Conservation (phyloP, 805 yeast genomes). For the Wickerhamomyces silvicola region DNA sequence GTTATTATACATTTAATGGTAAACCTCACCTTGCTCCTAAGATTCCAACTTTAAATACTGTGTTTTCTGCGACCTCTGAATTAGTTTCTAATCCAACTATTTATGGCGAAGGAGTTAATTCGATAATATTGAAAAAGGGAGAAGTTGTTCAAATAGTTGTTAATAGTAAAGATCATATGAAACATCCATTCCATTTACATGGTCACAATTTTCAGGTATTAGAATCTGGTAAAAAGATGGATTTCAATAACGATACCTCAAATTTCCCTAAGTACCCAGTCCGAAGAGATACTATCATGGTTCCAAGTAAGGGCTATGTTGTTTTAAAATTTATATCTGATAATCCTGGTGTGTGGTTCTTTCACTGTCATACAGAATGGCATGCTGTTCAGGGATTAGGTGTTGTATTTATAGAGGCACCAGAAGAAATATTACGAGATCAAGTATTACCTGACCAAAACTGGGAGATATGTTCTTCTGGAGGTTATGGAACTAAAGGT, state of each 20-base stretch:
- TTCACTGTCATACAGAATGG: constrained; percentile 90
- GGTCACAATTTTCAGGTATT: constrained; percentile 67
- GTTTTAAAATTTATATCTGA: constrained; percentile 69
- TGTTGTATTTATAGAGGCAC: constrained; percentile 63
- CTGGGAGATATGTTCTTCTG: constrained; percentile 39
- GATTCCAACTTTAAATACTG: constrained; percentile 64
- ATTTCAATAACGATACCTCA: constrained; percentile 16
- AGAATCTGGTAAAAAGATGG: constrained; percentile 37
- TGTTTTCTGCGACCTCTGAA: constrained; percentile 45
- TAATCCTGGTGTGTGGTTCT: constrained; percentile 91
- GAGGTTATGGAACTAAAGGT: constrained; percentile 44
- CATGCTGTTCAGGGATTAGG: constrained; percentile 80
- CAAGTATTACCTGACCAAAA: constrained; percentile 39
- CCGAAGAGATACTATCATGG: constrained; percentile 66
- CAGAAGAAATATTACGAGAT: constrained; percentile 40
- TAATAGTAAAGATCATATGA: constrained; percentile 72
- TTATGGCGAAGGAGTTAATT: constrained; percentile 66
- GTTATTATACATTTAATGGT: constrained; percentile 66
- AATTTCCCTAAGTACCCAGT: constrained; percentile 49
- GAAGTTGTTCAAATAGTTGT: constrained; percentile 70
- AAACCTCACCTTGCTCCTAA: constrained; percentile 58
- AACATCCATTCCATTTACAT: constrained; percentile 74
- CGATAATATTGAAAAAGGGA: constrained; percentile 50
- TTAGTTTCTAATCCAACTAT: constrained; percentile 47
- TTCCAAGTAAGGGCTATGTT: constrained; percentile 59